Evolutionary conservation across 169 alveolate genomes (phyloP), one percentile per base, ranked within the genome.

Genomic region (Babesia bigemina): DNA sequence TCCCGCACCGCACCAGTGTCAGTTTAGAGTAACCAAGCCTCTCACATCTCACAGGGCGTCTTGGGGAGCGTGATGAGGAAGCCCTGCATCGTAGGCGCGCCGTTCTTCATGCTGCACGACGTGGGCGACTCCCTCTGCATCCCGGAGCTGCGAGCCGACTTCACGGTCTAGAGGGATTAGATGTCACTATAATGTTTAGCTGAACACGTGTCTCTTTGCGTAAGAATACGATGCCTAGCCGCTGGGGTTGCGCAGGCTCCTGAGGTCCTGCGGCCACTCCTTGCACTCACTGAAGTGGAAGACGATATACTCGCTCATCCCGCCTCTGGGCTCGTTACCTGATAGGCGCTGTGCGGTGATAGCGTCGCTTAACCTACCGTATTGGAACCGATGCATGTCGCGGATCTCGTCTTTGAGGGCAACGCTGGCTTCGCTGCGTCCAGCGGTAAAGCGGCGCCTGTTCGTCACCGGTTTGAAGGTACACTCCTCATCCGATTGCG

Each of bases 91-190:
- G 11, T 58, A 14, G 75, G 72, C 16, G 76, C 89, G n/a, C 89
- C 89, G 24, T 73, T 73, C 61, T 29, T 82, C 39, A 44, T 65
- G 42, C 26, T 77, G 29, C 59, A 65, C 13, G 89, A 82, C 63
- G 49, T 63, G 26, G 85, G 89, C 17, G 89, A 73, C 44, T 57
- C 85, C 13, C 84, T 82, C n/a, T 59, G 60, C 29, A 47, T 82
- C 22, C 89, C 89, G 14, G 89, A 72, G 69, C 47, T 70, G 39
- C 14, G 81, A 14, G 59, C 76, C 0, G 56, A 60, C 66, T n/a
- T 79, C 44, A 63, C 33, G 42, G 21, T 79, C 4, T 53, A 48
- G 47, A 17, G 19, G 19, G 45, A 8, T 2, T 14, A 16, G 16
- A 50, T n/a, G 33, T 6, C 19, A 13, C 36, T 4, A 42, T 9